Base-by-base conservation (phyloP, 208 protist species). In the Crithidia bombi region DNA sequence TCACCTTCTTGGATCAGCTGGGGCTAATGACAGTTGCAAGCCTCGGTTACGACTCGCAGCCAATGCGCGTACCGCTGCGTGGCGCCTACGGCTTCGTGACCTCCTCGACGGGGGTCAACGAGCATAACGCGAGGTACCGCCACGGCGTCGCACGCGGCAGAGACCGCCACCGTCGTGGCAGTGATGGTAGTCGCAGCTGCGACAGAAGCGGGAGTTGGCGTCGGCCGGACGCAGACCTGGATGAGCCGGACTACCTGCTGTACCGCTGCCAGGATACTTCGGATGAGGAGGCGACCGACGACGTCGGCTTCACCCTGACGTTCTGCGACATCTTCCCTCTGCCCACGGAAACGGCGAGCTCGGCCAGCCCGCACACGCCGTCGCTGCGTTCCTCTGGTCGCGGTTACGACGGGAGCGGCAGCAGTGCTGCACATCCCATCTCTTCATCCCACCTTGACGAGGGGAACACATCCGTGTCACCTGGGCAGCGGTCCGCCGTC, bases 1-100 rank as follows among this genome's bases (percentile, higher is more conserved):
- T 91, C 10, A 83, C 70, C 33, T 96, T 94, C 54, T 43, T 96
- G 19, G 91, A 96, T 63, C 82, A 93, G 76, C 81, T 87, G 4
- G 87, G 90, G 15, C 74, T 79, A 12, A 89, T 89, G 51, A 91
- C 84, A 23, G 74, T 65, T 19, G 83, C 83, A 14, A 54, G 65
- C 35, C 63, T 86, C 11, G 83, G 89, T 9, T 73, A 79, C 7
- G 36, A 75, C n/a, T 73, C 87, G 36, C 65, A 68, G 39, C 80
- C 86, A 23, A 46, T 96, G 25, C 57, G 67, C 17, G 86, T 92
- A 10, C 44, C 68, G 14, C 52, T 94, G 32, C 74, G 81, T 33
- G 73, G 75, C 14, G 82, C 89, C 47, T 73, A 76, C 50, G 75
- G 80, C 6, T 92, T 96, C 62, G 65, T 91, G 30, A 87, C 75